Conservation (phyloP, 108 stramenopile genomes). For the Seminavis robusta region DNA sequence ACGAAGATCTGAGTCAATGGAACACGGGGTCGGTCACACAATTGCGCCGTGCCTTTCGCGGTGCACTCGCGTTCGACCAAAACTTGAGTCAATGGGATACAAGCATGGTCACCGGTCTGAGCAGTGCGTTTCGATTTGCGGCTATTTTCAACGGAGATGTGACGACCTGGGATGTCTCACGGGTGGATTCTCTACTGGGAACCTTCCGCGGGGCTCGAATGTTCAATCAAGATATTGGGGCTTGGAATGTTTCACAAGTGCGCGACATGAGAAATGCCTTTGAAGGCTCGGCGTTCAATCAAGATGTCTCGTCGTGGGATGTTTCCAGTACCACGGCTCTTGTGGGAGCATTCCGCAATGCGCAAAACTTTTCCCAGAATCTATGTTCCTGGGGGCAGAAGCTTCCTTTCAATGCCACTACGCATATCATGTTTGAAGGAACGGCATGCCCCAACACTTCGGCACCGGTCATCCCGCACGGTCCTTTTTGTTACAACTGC, state of each 20-base stretch:
- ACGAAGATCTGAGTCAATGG: conserved; percentile 23
- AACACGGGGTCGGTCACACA: conserved; percentile 16
- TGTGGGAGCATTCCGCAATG: not conserved
- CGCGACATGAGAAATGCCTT: conserved; percentile 3
- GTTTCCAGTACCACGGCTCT: not conserved
- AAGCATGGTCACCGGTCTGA: too few relatives aligned
- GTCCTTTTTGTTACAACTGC: too few relatives aligned
- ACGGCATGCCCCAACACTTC: too few relatives aligned
- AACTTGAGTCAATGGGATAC: conserved; percentile 18
- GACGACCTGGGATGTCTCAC: conserved; percentile 5
- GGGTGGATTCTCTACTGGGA: too few relatives aligned
- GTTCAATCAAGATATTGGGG: conserved; percentile 14
- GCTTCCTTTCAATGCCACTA: too few relatives aligned
- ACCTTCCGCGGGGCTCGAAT: too few relatives aligned
- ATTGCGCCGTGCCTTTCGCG: conserved; percentile 20
- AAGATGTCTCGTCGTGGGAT: conserved; percentile 22
- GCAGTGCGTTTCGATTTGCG: too few relatives aligned
- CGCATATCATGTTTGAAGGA: too few relatives aligned
- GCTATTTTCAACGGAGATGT: conserved; percentile 17
- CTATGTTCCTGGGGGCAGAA: not conserved
- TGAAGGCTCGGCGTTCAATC: not conserved
- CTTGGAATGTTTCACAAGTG: conserved; percentile 7
- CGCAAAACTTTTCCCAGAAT: not conserved
- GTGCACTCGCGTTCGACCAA: conserved; percentile 13
- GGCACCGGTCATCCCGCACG: too few relatives aligned